Evolutionary conservation across 2,329 filamentous ascomycete species (phyloP).

Genomic region (Aurifilum marmelostoma): DNA sequence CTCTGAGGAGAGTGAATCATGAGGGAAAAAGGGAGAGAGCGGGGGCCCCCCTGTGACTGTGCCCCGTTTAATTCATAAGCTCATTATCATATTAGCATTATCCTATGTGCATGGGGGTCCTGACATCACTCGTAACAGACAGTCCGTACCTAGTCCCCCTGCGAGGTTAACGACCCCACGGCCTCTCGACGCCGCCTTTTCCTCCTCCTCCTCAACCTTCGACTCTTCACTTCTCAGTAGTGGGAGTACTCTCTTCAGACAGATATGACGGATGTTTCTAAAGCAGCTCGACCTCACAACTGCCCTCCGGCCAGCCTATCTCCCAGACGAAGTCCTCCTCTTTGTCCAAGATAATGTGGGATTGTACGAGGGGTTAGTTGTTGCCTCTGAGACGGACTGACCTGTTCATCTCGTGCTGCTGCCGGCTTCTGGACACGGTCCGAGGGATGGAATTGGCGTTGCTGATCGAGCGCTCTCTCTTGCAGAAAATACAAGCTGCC

Average conservation of each 20-base stretch:
- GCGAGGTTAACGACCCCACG: background rate
- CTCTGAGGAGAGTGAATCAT: background rate
- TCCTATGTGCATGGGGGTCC: constrained; percentile 16
- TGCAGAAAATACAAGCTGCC: constrained; percentile 90
- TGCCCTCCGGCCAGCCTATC: constrained; percentile 87
- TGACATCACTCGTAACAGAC: constrained; percentile 20
- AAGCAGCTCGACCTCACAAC: constrained; percentile 95
- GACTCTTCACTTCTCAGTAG: constrained; percentile 2
- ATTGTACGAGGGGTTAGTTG: constrained; percentile 88
- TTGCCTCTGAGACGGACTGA: constrained; percentile 28
- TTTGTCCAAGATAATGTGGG: constrained; percentile 98
- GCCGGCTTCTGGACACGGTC: background rate
- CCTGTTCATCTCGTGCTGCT: constrained; percentile 20
- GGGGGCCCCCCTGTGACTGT: background rate
- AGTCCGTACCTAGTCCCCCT: background rate
- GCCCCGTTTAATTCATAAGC: constrained; percentile 19
- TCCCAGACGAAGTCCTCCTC: constrained; percentile 90
- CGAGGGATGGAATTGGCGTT: background rate
- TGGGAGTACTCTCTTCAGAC: constrained; percentile 35
- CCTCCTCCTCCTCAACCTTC: constrained; percentile 3
- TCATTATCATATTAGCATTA: constrained; percentile 5
- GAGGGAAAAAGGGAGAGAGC: too few relatives aligned
- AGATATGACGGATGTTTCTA: constrained; percentile 88
- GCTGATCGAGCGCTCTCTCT: constrained; percentile 18
- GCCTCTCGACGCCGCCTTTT: background rate